Percentiles rank a stretch among this genome's conserved stretches.
Evolutionary conservation across 2,329 filamentous ascomycete species (phyloP).

Genomic region (Apiospora hydei): DNA sequence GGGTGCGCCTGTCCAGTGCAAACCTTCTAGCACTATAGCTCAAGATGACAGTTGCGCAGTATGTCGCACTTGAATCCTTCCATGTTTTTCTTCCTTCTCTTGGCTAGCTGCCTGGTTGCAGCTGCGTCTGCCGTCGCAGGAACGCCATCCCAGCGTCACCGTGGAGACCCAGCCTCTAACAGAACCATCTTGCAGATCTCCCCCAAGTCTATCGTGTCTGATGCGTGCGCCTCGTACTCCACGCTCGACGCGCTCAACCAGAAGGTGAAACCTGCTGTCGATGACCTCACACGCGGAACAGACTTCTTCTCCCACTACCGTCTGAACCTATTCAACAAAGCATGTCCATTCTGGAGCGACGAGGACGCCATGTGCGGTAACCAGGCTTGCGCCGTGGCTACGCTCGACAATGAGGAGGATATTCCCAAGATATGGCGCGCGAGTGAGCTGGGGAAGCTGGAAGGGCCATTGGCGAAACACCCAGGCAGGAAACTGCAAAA

Average conservation of each 20-base stretch:
- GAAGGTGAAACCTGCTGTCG: conserved; percentile 76
- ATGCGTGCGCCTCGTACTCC: conserved; percentile 93
- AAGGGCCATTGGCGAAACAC: conserved; percentile 90
- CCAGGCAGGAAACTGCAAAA: conserved; percentile 78
- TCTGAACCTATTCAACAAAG: conserved; percentile 91
- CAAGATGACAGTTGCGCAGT: conserved; percentile 60
- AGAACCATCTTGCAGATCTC: conserved; percentile 70
- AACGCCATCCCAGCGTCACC: conserved; percentile 18
- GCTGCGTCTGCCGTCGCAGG: conserved; percentile 31
- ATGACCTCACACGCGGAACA: conserved; percentile 83
- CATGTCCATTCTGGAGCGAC: conserved; percentile 96
- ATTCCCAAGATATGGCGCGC: conserved; percentile 92
- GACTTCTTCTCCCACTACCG: conserved; percentile 99
- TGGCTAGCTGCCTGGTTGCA: conserved; percentile 36
- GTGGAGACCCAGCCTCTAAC: conserved; percentile 47
- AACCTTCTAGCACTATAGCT: conserved; percentile 42
- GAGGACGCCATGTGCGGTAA: conserved; percentile 95
- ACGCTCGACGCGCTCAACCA: conserved; percentile 86
- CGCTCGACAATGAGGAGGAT: conserved; percentile 92
- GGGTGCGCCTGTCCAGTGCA: conserved; percentile 56
- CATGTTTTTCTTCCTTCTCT: conserved; percentile 31
- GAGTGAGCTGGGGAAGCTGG: conserved; percentile 88
- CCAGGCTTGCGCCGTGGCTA: conserved; percentile 94
- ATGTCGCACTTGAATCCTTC: conserved; percentile 44
- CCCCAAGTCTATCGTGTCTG: conserved; percentile 85